Evolutionary conservation across 345 rosid genomes (phyloP), one percentile per base, ranked within the genome.

Genomic region (Viola odorata): DNA sequence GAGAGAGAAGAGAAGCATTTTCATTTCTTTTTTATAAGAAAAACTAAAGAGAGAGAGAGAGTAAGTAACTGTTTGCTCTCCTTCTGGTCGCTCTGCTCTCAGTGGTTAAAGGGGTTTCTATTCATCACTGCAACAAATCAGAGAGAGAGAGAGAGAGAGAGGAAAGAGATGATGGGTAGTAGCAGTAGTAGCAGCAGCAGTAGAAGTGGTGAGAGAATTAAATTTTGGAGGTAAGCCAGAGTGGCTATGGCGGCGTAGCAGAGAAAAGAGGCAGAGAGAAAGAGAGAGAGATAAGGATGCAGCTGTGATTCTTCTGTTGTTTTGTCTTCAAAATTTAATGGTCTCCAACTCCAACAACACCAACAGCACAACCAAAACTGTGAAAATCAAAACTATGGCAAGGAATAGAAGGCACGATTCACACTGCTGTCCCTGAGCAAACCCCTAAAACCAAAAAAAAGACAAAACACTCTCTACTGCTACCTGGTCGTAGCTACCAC

Each of bases 201-300:
- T 58, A 53, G 63, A 62, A 57, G 32, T 23, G 32, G 32, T 23
- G 77, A 76, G 62, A 78, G 81, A 57, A 23, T 23, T 23, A 23
- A 23, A 23, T 23, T 1, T 23, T 23, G 32, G 32, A 23, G 32
- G 32, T 23, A 65, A 57, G 75, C 75, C 68, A 65, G 41, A 70
- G 67, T 14, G 60, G 60, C 55, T 75, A 80, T 79, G 89, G 83
- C 95, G 89, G 95, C 95, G 84, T 77, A 80, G 95, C 83, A 79
- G 84, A 69, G 73, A 74, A 38, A 74, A 63, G 74, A 66, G 83
- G 73, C 75, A 74, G 69, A 72, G 13, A 74, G 32, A 23, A 23
- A 23, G 2, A 23, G 32, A 23, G 32, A 23, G 32, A 2, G 32
- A 23, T 23, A 23, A 2, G 32, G 32, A 23, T 23, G 32, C 32